These are phyloP conservation scores for Zhuliangozyma parablackwelliae DNA, from an alignment of 1,139 yeast species.

Conservation along the genomic window DNA sequence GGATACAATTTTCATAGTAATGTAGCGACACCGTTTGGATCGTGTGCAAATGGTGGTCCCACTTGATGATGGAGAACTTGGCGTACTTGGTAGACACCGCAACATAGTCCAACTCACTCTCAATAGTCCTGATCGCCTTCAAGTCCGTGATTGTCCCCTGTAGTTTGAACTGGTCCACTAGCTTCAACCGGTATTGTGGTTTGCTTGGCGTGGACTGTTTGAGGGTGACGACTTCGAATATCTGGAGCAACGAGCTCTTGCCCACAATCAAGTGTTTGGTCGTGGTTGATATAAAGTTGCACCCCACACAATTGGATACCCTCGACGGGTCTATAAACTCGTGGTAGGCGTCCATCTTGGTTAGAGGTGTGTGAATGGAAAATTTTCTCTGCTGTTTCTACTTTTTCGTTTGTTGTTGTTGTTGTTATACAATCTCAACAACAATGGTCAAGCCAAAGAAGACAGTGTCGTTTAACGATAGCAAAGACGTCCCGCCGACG, in stretches of 20 bases:
- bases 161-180: conserved; percentile 64
- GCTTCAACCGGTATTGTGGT: conserved; percentile 37
- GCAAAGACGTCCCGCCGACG: background rate
- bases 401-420: no score
- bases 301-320: conserved; percentile 59
- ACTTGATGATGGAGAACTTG: conserved; percentile 68
- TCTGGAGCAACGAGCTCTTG: conserved; percentile 68
- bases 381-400: no score
- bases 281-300: conserved; percentile 54
- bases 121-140: conserved; percentile 48
- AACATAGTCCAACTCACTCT: conserved; percentile 53
- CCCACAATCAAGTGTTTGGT: conserved; percentile 61
- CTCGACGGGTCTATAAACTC: conserved; percentile 78
- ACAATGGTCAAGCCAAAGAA: conserved; percentile 1
- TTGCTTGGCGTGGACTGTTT: conserved; percentile 17
- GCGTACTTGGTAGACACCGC: conserved; percentile 70
- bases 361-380: no score
- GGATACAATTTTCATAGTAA: conserved; percentile 72
- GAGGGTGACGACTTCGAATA: conserved; percentile 45
- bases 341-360: conserved; percentile 75
- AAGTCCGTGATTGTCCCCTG: conserved; percentile 69
- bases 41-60: conserved; percentile 53
- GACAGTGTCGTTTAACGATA: conserved; percentile 7
- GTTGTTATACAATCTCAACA: no score
- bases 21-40: conserved; percentile 78